Evolutionary conservation across 1,284 basidiomycete genomes (phyloP).

Genomic region (Trichosporon sp.): DNA sequence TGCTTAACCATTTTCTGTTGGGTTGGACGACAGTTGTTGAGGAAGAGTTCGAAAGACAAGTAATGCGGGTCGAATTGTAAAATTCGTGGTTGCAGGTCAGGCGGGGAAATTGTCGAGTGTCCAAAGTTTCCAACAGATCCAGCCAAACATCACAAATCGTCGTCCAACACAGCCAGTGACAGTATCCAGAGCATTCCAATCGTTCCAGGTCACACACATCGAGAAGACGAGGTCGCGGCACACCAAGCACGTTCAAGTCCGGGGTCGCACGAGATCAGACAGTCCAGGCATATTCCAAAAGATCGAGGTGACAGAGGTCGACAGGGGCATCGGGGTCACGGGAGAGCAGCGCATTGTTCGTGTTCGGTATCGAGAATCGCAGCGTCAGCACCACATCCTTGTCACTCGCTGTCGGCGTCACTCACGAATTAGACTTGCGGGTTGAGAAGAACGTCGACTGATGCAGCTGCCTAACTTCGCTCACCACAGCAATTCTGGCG

Average conservation of each 20-base stretch:
- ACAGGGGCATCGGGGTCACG: background rate
- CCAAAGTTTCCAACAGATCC: background rate
- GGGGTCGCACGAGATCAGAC: background rate
- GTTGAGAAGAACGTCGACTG: slow-evolving; percentile 6
- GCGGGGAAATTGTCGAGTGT: background rate
- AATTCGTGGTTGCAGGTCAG: background rate
- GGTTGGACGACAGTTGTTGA: background rate
- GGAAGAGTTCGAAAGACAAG: background rate
- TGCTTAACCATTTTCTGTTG: slow-evolving; percentile 27
- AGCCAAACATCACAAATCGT: background rate
- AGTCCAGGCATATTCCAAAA: background rate
- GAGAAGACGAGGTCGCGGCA: background rate
- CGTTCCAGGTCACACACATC: background rate
- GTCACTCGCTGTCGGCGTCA: background rate
- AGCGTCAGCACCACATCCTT: slow-evolving; percentile 10
- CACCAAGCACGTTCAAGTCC: background rate
- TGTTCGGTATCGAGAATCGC: background rate
- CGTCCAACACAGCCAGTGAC: background rate
- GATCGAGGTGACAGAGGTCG: background rate
- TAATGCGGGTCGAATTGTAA: background rate
- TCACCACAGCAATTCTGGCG: background rate
- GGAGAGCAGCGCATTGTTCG: background rate
- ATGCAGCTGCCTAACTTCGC: background rate
- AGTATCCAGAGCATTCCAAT: background rate
- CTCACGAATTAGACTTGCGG: slow-evolving; percentile 10